These are phyloP conservation scores for Pseudodiploospora longispora DNA, from an alignment of 2,329 filamentous ascomycete species.

Conservation along the genomic window DNA sequence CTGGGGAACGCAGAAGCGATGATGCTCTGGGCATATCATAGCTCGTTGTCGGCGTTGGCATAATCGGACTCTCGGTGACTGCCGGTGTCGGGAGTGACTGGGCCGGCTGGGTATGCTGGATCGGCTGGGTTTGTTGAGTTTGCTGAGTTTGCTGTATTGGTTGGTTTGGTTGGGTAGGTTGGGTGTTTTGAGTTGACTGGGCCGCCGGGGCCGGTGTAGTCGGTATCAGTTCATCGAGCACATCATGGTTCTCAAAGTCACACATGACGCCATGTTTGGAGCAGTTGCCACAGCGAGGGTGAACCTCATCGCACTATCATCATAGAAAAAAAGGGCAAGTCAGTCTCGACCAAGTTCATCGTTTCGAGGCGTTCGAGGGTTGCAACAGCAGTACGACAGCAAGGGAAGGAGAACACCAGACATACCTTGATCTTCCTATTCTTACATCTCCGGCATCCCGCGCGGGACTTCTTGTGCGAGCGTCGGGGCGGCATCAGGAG, in stretches of 20 bases:
- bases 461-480: constrained; percentile 63
- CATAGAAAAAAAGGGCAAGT: not conserved
- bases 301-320: constrained; percentile 54
- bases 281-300: constrained; percentile 59
- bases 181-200: constrained; percentile 13
- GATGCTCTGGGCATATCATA: constrained; percentile 4
- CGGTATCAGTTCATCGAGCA: constrained; percentile 34
- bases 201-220: constrained; percentile 27
- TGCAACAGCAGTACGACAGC: not conserved
- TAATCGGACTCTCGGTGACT: constrained; percentile 14
- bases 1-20: constrained; percentile 2
- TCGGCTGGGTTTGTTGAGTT: not conserved
- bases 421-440: constrained; percentile 60
- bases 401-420: not conserved
- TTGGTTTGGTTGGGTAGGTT: not conserved
- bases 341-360: not conserved
- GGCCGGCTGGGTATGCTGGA: not conserved
- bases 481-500: constrained; percentile 52
- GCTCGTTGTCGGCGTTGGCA: constrained; percentile 5
- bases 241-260: constrained; percentile 51
- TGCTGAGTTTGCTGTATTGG: not conserved
- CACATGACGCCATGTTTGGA: constrained; percentile 58
- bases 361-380: not conserved
- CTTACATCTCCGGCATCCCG: constrained; percentile 60
- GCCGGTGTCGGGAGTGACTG: constrained; percentile 5